Conservation (phyloP, 139 green algal genomes). For the Zygnema cylindricum region DNA sequence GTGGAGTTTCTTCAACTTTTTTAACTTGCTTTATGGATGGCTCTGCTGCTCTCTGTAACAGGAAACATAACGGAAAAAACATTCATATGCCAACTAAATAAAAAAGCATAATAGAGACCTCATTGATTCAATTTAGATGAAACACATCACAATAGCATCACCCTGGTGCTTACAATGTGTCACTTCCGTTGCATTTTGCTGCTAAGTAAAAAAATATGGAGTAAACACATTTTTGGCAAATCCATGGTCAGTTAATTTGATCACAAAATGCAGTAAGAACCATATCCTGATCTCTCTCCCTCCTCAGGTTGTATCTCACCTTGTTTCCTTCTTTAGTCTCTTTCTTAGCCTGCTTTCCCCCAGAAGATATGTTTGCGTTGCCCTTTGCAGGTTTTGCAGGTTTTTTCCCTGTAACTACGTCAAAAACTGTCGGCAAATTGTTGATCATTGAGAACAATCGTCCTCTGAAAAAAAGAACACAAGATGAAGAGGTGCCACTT, state of each 20-base stretch:
- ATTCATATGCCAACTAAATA: too few relatives aligned
- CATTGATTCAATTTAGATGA: too few relatives aligned
- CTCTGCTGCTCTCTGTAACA: constrained; percentile 25
- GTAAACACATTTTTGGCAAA: too few relatives aligned
- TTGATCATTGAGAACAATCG: constrained; percentile 60
- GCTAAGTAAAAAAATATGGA: too few relatives aligned
- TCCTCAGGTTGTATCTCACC: constrained; percentile 3
- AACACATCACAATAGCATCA: too few relatives aligned
- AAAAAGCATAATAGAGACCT: too few relatives aligned
- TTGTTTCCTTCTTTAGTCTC: constrained; percentile 41
- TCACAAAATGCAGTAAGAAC: too few relatives aligned
- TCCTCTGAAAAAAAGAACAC: constrained; percentile 57
- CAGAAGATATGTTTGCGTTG: constrained; percentile 17
- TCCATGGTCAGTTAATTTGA: too few relatives aligned
- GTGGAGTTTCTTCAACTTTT: constrained; percentile 26
- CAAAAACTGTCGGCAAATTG: constrained; percentile 63
- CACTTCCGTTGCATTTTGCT: too few relatives aligned
- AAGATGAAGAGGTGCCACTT: too few relatives aligned
- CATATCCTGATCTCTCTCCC: neutral
- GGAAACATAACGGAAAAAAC: too few relatives aligned
- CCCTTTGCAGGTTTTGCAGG: constrained; percentile 37
- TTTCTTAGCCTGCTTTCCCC: constrained; percentile 43
- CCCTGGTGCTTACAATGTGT: too few relatives aligned
- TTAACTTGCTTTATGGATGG: constrained; percentile 15
- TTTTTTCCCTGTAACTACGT: constrained; percentile 63